Conservation (phyloP, 176 grass and related monocot species). For the Triticum dicoccoides region DNA sequence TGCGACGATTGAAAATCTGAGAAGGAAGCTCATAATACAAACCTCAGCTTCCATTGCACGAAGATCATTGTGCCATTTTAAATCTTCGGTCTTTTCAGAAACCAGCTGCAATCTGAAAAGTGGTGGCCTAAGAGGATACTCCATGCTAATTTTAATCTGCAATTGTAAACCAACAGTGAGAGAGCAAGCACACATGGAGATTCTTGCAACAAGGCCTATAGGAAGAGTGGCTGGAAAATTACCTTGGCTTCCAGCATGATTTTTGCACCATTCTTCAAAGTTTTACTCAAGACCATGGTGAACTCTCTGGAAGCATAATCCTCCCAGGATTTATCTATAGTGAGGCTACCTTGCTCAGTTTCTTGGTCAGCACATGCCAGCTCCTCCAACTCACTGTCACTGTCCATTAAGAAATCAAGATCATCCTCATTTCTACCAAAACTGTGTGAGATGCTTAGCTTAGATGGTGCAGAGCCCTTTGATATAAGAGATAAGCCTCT, state of each 20-base stretch:
- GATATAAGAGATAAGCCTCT: constrained; percentile 87
- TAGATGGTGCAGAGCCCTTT: constrained; percentile 71
- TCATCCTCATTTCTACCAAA: constrained; percentile 66
- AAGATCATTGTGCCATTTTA: constrained; percentile 79
- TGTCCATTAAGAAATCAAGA: constrained; percentile 74
- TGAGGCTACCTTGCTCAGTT: constrained; percentile 32
- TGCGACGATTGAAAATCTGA: background rate
- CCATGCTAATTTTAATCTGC: constrained; percentile 83
- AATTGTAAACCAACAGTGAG: constrained; percentile 15
- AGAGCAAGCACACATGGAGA: background rate
- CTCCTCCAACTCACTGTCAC: constrained; percentile 75
- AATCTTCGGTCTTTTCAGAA: constrained; percentile 39
- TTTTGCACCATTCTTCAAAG: constrained; percentile 41
- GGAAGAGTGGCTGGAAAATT: constrained; percentile 8
- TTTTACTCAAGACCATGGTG: constrained; percentile 68
- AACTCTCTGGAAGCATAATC: constrained; percentile 77
- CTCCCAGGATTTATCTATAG: constrained; percentile 60
- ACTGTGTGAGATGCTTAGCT: constrained; percentile 51
- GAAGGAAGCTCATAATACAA: constrained; percentile 17
- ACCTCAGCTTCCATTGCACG: constrained; percentile 96
- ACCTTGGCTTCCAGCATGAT: constrained; percentile 90
- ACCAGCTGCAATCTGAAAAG: constrained; percentile 56
- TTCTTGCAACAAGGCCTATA: background rate
- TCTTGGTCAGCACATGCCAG: constrained; percentile 43
- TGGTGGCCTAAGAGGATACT: constrained; percentile 93